These are phyloP conservation scores for Mucor saturninus DNA, from an alignment of 371 early-diverging fungal genomes.

Conservation along the genomic window DNA sequence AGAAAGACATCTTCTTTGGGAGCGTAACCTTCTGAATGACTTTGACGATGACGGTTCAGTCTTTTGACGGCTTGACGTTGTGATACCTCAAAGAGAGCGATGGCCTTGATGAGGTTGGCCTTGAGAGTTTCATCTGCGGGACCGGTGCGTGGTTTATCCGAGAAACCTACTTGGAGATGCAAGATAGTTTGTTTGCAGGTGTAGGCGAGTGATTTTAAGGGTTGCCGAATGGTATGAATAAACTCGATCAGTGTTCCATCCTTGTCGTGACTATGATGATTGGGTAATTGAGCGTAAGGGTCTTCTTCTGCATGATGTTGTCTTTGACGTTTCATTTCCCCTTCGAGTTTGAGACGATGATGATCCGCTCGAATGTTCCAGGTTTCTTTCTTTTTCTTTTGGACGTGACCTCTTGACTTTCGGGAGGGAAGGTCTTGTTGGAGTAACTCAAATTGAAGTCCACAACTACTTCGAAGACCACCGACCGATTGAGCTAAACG, in stretches of 20 bases:
- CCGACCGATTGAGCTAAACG: conserved; percentile 70
- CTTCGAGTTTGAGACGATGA: conserved; percentile 39
- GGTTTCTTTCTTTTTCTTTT: not conserved
- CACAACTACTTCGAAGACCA: conserved; percentile 67
- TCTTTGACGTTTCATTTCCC: conserved; percentile 41
- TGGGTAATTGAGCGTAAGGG: conserved; percentile 5
- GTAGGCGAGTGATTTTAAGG: conserved; percentile 63
- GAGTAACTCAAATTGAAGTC: conserved; percentile 65
- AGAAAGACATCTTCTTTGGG: conserved; percentile 71
- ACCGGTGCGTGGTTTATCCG: conserved; percentile 7
- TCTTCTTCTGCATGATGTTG: conserved; percentile 13
- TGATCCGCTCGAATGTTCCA: conserved; percentile 50
- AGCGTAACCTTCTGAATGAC: conserved; percentile 45
- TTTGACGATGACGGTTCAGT: conserved; percentile 41
- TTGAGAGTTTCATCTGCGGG: conserved; percentile 35
- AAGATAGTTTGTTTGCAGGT: conserved; percentile 67
- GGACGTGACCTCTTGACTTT: not conserved
- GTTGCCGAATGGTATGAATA: conserved; percentile 61
- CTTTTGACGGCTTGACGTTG: conserved; percentile 41
- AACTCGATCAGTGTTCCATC: conserved; percentile 54
- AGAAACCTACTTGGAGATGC: conserved; percentile 44
- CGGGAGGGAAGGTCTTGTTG: conserved; percentile 20
- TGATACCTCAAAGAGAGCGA: conserved; percentile 45
- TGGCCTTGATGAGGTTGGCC: conserved; percentile 44
- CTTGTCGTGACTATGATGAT: conserved; percentile 7